Evolutionary conservation across 345 rosid genomes (phyloP), one percentile per base, ranked within the genome.

Genomic region (Zanthoxylum bungeanum): DNA sequence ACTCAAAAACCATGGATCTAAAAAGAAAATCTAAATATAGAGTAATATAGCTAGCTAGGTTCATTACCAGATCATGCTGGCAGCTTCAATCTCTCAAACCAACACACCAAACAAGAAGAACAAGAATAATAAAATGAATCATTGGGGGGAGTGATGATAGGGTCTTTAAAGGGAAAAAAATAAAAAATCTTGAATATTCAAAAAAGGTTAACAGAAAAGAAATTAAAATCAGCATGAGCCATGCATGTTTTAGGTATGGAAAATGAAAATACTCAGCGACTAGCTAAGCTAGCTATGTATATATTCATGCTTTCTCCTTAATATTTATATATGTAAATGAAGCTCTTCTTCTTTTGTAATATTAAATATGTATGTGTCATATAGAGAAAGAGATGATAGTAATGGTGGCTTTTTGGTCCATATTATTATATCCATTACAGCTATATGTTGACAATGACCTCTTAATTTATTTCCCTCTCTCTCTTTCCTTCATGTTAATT

Each of bases 11-110:
- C 34, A 37, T 16, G 51, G 60, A 55, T 53, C 37, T 68, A 53
- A 53, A 53, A 36, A 40, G 30, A 25, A 24, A 39, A 68, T 55
- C 16, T 53, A 16, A 53, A 68, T 37, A 21, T 4, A 9, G 24
- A 42, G 12, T 21, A 14, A 27, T 37, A 33, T 22, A 27, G n/a
- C n/a, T 6, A 49, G 51, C 22, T 30, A 47, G 61, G 68, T 64
- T 74, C 56, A 44, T 81, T 78, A 83, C 90, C 96, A 92, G 98
- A 92, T 92, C 98, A 92, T 92, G 98, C 98, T 92, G 98, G 98
- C 98, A 92, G 98, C 98, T 92, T 92, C 92, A 92, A 79, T 83
- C 94, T 92, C 98, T 90, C 91, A 87, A 86, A 83, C 89, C 89
- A 85, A 85, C 88, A 84, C 42, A 66, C 40, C 44, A 27, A 52